Base-by-base conservation (phyloP, 768 basidiomycete genomes). In the Termitomyces sp. region DNA sequence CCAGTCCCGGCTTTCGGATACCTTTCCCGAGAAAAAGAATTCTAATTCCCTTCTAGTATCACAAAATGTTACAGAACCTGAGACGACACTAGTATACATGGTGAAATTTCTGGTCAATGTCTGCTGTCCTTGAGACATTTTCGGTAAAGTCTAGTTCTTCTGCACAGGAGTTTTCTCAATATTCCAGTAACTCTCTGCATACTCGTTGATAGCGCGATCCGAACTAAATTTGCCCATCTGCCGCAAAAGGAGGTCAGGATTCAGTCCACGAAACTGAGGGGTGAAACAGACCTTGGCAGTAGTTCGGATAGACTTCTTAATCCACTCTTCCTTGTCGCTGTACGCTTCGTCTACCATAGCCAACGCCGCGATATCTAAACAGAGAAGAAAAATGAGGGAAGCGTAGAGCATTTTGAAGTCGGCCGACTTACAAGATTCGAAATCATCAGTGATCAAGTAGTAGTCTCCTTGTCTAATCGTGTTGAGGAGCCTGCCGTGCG, bases 181-280 rank as follows among this genome's bases (percentile, higher is more conserved):
- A 68, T 88, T 90, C 88, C 88, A 90, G 71, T 86, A 89, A 65
- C 86, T 84, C 72, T 96, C 93, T 1, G 93, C 94, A 65, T 96
- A 96, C 69, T 94, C 90, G 63, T 85, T 84, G 67, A 97, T 95
- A 3, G 93, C 91, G 53, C 95, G 82, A 69, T 98, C 96, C 35
- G 90, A 92, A 70, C 92, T 94, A 78, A 98, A 98, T 67, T 94
- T 95, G 71, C 94, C 94, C 94, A 97, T 98, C 84, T 88, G 20
- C 41, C 35, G 35, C 51, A 50, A 28, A 13, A 38, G n/a, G 28
- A 36, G 28, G 36, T 50, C 33, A 59, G 33, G 16, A 13, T 1
- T 3, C 40, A 22, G 10, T 10, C 40, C 62, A 53, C 35, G 35
- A 10, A 14, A 10, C 9, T 45, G 45, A 26, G 7, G 36, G 26